These are phyloP conservation scores for Planoprotostelium fungivorum DNA, from an alignment of 78 protist species.

Conservation along the genomic window DNA sequence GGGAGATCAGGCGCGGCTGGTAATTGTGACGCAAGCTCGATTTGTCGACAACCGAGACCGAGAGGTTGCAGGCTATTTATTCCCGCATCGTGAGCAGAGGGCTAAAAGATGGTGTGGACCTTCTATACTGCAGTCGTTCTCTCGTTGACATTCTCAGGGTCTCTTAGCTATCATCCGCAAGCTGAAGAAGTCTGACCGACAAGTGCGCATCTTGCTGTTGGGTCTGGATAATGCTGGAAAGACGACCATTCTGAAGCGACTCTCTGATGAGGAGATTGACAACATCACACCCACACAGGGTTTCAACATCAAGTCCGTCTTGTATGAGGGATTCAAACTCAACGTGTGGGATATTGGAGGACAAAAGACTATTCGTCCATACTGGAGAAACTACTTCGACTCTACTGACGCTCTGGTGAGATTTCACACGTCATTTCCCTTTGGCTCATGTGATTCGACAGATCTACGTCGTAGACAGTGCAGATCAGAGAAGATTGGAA, in stretches of 20 bases:
- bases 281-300: constrained; percentile 87
- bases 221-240: constrained; percentile 91
- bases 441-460: not conserved
- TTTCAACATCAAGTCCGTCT: constrained; percentile 81
- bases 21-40: no score
- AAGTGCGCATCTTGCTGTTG: constrained; percentile 72
- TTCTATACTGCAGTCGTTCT: no score
- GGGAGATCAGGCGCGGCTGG: no score
- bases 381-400: constrained; percentile 82
- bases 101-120: no score
- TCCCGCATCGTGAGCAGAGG: no score
- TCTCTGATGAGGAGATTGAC: constrained; percentile 53
- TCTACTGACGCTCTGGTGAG: constrained; percentile 53
- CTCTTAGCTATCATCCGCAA: constrained; percentile 57
- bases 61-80: no score
- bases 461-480: constrained; percentile 14
- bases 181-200: constrained; percentile 53
- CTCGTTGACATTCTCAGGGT: no score
- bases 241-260: constrained; percentile 45
- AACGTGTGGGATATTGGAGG: constrained; percentile 92
- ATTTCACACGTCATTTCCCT: not conserved
- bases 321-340: constrained; percentile 68
- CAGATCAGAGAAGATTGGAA: not conserved
- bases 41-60: no score
- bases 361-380: constrained; percentile 81